Evolutionary conservation across 1,139 yeast genomes (phyloP), one percentile per base, ranked within the genome.

Genomic region (Wickerhamiella infanticola): DNA sequence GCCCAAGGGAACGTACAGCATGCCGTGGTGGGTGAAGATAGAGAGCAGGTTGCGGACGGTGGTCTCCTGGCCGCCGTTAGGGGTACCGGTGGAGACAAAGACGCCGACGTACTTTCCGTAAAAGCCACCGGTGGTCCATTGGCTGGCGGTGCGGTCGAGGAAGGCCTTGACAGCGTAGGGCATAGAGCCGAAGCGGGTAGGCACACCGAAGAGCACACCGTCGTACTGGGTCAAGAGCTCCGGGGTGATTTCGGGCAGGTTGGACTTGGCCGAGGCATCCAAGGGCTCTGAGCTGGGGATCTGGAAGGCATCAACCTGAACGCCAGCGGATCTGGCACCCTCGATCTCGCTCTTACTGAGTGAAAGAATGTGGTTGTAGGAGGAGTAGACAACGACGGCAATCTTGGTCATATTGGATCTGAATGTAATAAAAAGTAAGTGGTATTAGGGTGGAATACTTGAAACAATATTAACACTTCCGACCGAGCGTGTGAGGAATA

Each of bases 51-150:
- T 73, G 50, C 68, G 56, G 41, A 67, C 67, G 23, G 81, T 74
- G 45, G 67, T 56, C 63, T 77, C 83, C 63, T 76, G 81, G 48
- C 83, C 83, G 53, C 81, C 82, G 49, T 81, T 81, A 52, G 68
- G 70, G 40, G 76, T 64, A 49, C 76, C 76, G 38, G 81, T 75
- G 43, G 76, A 66, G 44, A 73, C 73, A 57, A 77, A 77, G 46
- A 74, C 59, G 50, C 78, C 77, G 36, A 74, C 79, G 50, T 66
- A 68, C 63, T 77, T 77, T 55, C 81, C 81, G 51, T 64, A 56
- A 46, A 75, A 66, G 26, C 72, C 68, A 51, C 81, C 81, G 31
- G 55, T 43, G 41, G 75, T 77, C 83, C 83, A 77, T 50, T 75
- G 66, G 25, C 73, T 73, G 52, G 79, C 73, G 45, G 81, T 74